Conservation (phyloP, 129 eudicot species). For the Centaurea solstitialis region DNA sequence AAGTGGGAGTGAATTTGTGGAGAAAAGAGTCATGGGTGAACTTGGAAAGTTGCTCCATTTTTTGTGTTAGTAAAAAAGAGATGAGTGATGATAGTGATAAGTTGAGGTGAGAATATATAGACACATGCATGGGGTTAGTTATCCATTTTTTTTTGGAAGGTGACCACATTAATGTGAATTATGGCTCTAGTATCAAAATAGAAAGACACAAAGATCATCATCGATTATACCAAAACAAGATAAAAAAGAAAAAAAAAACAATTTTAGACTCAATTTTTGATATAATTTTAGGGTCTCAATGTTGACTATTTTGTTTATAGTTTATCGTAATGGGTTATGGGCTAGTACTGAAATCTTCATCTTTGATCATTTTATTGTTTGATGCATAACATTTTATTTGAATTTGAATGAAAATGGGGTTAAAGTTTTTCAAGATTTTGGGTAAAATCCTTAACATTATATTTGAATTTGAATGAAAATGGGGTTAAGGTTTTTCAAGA, state of each 20-base stretch:
- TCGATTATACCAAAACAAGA: background rate
- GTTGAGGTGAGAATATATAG: slow-evolving; percentile 3
- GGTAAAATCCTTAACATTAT: too few species aligned
- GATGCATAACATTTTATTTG: background rate
- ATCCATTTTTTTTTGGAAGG: background rate
- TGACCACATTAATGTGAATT: slow-evolving; percentile 9
- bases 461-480: background rate
- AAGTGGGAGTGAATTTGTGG: slow-evolving; percentile 4
- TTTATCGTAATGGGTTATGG: background rate
- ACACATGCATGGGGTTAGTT: slow-evolving; percentile 8
- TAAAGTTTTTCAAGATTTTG: background rate
- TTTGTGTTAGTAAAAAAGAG: background rate
- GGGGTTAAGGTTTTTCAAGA: background rate
- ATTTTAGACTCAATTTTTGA: background rate
- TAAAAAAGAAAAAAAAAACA: background rate
- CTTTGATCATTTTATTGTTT: background rate
- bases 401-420: background rate
- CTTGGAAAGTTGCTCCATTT: slow-evolving; percentile 24
- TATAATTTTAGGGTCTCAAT: background rate
- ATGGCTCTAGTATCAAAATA: background rate
- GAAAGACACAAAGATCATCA: background rate
- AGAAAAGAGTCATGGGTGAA: slow-evolving; percentile 6
- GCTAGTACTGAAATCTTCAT: too few species aligned
- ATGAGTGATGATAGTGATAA: slow-evolving; percentile 4
- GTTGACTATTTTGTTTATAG: too few species aligned